Evolutionary conservation across 148 eudicot genomes (phyloP), one percentile per base, ranked within the genome.

Genomic region (Camellia japonica): DNA sequence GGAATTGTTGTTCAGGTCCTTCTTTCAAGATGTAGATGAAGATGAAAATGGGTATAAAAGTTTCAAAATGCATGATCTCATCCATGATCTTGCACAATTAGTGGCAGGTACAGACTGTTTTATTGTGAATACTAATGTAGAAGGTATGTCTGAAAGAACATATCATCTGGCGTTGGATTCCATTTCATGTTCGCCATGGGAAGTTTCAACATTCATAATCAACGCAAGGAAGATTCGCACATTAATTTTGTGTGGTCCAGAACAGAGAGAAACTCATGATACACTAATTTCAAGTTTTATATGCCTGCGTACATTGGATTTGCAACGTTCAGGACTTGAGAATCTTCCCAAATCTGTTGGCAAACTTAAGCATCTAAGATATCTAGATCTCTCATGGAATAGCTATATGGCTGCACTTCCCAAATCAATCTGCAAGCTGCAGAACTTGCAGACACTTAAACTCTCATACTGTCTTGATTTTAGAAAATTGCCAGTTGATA

Each of bases 71-170:
- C 91, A 89, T 19, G 89, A 86, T 66, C 78, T 87, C 56, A 78
- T 85, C 23, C 89, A 86, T 77, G 91, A 89, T 78, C 83, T 89
- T 52, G 91, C 91, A 10, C 61, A 2, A 23, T 71, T 83, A 14
- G 82, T 89, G 12, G 84, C 85, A 5, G 80, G 82, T 11, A 52
- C 41, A 0, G 88, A 83, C 52, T 54, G 52, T 55, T 30, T 12
- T 13, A 20, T 56, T 6, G 56, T 71, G 7, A 30, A 66, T 23
- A n/a, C 30, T 44, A 43, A 42, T 0, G n/a, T 14, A 20, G 9
- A 63, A 65, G 38, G 68, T 11, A 2, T 71, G 52, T 23, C 79
- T 6, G 23, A 64, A 13, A 78, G 74, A 8, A 58, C 70, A n/a
- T 78, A 85, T 41, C 86, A 75, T 61, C 10, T 82, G 9, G 82